These are phyloP conservation scores for Sedum album DNA, from an alignment of 164 flowering plant species.

Conservation along the genomic window DNA sequence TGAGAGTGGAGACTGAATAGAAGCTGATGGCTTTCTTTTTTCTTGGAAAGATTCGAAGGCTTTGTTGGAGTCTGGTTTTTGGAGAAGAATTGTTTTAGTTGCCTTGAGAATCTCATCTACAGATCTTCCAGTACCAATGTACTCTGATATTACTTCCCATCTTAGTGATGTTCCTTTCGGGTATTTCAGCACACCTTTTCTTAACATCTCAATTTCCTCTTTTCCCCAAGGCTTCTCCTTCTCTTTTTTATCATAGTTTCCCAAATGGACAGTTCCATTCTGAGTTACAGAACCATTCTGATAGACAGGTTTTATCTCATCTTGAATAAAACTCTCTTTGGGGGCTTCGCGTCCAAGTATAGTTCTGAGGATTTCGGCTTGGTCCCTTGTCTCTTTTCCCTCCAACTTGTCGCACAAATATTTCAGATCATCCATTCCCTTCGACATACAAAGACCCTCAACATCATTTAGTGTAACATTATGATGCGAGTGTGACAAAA, in stretches of 20 bases:
- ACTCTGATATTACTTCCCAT: conserved; percentile 95
- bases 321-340: conserved; percentile 20
- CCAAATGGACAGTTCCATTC: conserved; percentile 21
- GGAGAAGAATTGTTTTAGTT: conserved; percentile 90
- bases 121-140: conserved; percentile 84
- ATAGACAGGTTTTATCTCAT: conserved; percentile 16
- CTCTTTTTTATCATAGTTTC: conserved; percentile 31
- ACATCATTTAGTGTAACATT: conserved; percentile 46
- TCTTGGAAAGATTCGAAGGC: conserved; percentile 91
- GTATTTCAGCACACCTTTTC: conserved; percentile 52
- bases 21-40: conserved; percentile 68
- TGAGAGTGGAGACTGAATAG: conserved; percentile 73
- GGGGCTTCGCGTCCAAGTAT: conserved; percentile 23
- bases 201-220: conserved; percentile 79
- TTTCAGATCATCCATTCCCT: conserved; percentile 50
- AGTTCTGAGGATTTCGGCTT: conserved; percentile 42
- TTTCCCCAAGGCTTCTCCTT: conserved; percentile 38
- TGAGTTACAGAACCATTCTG: conserved; percentile 22
- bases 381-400: conserved; percentile 33
- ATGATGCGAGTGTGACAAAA: conserved; percentile 30
- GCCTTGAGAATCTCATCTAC: conserved; percentile 95
- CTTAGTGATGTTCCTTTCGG: conserved; percentile 92
- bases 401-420: conserved; percentile 59
- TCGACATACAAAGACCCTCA: conserved; percentile 57
- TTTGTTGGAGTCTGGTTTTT: conserved; percentile 78